Evolutionary conservation across 805 yeast species (phyloP).

Genomic region (Saccharomyces jurei): DNA sequence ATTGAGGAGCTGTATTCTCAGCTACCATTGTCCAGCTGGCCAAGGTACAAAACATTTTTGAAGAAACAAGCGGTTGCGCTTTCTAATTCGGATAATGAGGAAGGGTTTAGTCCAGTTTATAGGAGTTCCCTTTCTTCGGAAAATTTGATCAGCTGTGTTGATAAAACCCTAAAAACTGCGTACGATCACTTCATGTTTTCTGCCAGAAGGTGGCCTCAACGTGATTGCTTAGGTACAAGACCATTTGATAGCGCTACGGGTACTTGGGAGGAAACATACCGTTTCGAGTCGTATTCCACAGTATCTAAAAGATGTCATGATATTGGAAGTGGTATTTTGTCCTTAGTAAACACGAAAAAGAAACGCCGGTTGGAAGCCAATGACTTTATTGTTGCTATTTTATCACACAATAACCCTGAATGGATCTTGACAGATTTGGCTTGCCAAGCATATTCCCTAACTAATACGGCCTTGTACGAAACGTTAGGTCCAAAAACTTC

Average conservation of each 20-base stretch:
- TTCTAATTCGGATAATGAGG: constrained; percentile 30
- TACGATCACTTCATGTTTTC: constrained; percentile 39
- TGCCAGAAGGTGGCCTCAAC: constrained; percentile 30
- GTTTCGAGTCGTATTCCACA: constrained; percentile 36
- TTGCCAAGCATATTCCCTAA: constrained; percentile 47
- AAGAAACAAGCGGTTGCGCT: constrained; percentile 31
- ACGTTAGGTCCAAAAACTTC: constrained; percentile 55
- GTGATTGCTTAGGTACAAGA: constrained; percentile 43
- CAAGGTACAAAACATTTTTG: constrained; percentile 17
- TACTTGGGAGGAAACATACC: constrained; percentile 36
- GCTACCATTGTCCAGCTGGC: constrained; percentile 21
- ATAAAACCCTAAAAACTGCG: constrained; percentile 39
- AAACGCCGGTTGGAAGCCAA: constrained; percentile 23
- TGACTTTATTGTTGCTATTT: constrained; percentile 46
- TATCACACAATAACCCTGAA: constrained; percentile 52
- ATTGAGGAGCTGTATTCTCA: constrained; percentile 14
- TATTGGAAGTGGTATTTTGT: constrained; percentile 49
- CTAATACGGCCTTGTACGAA: constrained; percentile 50
- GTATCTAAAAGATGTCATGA: constrained; percentile 37
- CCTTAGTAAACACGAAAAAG: constrained; percentile 35
- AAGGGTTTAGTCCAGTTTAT: constrained; percentile 46
- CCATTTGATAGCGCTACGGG: constrained; percentile 26
- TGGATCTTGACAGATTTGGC: constrained; percentile 70
- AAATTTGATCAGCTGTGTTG: constrained; percentile 32
- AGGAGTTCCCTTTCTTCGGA: constrained; percentile 36